A percentile compares a stretch with the other conserved stretches of the same genome.
These are phyloP conservation scores for Blepharisma undulans DNA, from an alignment of 169 alveolate species.

Conservation along the genomic window DNA sequence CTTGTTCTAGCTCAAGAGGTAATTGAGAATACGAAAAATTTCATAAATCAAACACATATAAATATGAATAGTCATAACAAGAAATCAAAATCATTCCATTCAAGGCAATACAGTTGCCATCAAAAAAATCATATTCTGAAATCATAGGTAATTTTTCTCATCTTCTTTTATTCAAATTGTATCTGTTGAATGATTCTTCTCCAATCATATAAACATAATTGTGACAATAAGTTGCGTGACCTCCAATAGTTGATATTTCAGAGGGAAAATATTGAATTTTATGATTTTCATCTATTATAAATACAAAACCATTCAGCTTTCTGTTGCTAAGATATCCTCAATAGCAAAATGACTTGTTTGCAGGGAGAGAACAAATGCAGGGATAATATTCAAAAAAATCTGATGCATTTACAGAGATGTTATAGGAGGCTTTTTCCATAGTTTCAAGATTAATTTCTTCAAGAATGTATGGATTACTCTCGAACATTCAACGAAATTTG, in stretches of 20 bases:
- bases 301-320: too few species aligned
- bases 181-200: not conserved
- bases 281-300: not conserved
- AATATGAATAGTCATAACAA: not conserved
- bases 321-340: not conserved
- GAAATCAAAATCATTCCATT: not conserved
- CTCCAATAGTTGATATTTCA: not conserved
- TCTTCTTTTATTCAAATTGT: not conserved
- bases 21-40: not conserved
- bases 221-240: not conserved
- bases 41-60: not conserved
- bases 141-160: not conserved
- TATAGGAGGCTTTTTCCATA: not conserved
- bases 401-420: not conserved
- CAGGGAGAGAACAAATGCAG: not conserved
- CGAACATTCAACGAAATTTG: not conserved
- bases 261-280: not conserved
- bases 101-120: not conserved
- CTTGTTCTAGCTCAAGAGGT: not conserved
- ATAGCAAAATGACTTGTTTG: not conserved
- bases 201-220: not conserved
- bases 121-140: too few species aligned
- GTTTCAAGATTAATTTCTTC: not conserved
- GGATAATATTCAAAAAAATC: not conserved
- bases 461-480: not conserved